phyloP scores from a whole-genome alignment of 1,284 basidiomycete genomes.

The Cystobasidium pallidum region DNA sequence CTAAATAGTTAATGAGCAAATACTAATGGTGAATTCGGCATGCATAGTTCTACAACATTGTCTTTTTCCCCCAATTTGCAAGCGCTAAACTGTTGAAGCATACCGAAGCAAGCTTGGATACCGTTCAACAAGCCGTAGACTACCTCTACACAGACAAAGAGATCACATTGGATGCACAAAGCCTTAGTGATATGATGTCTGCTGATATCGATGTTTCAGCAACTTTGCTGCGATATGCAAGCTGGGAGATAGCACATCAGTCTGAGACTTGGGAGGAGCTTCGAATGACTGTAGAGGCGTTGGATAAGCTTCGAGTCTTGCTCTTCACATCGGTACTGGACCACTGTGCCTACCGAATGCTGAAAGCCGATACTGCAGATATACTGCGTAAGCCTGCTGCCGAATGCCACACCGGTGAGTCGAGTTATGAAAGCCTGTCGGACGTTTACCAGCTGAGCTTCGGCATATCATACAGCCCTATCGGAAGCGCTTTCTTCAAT shows the following conservation, averaged over 20 bases:
- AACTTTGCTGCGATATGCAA: constrained; percentile 5
- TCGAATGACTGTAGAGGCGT: neutral
- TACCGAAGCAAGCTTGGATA: neutral
- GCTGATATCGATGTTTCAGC: constrained; percentile 20
- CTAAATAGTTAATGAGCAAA: neutral
- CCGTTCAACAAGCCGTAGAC: constrained; percentile 17
- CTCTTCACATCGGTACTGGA: constrained; percentile 28
- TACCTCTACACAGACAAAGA: constrained; percentile 21
- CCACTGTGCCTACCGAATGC: constrained; percentile 7
- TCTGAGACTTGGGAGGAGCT: constrained; percentile 5
- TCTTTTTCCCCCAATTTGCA: constrained; percentile 24
- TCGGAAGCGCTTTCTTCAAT: neutral
- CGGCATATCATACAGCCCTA: neutral
- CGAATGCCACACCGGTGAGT: constrained; percentile 11
- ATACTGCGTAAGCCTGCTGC: constrained; percentile 12
- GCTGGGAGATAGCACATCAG: constrained; percentile 26
- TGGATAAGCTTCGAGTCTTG: constrained; percentile 14
- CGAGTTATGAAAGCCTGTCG: neutral
- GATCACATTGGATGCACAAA: neutral
- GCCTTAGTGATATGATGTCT: constrained; percentile 9
- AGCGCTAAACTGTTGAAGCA: constrained; percentile 23
- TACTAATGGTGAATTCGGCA: neutral
- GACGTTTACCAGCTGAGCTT: neutral
- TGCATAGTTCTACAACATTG: constrained; percentile 16
- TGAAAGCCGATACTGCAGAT: neutral